Evolutionary conservation across 1,284 basidiomycete genomes (phyloP).

Genomic region (Cerrena zonata): DNA sequence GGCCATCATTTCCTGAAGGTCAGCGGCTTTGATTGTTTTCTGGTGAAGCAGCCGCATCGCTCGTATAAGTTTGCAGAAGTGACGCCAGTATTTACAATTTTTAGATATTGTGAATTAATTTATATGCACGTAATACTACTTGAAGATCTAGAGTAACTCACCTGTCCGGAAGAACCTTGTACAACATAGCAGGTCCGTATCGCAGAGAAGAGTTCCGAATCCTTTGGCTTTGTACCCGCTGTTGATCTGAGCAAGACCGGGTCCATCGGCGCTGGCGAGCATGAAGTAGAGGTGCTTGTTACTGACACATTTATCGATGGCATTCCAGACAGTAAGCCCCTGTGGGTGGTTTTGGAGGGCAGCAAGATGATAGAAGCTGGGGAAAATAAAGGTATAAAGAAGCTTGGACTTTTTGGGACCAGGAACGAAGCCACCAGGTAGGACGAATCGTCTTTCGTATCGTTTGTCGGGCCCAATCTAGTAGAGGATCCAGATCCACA

Average conservation of each 20-base stretch:
- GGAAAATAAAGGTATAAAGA: slow-evolving; percentile 21
- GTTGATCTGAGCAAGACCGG: slow-evolving; percentile 21
- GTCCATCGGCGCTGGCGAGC: slow-evolving; percentile 18
- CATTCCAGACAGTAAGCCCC: slow-evolving; percentile 16
- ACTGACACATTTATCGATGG: too few species aligned
- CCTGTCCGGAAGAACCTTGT: slow-evolving; percentile 23
- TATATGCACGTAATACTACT: slow-evolving; percentile 5
- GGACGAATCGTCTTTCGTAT: slow-evolving; percentile 22
- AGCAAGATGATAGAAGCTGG: slow-evolving; percentile 20
- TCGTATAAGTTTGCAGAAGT: slow-evolving; percentile 20
- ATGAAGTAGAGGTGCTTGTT: too few species aligned
- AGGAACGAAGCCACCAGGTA: slow-evolving; percentile 22
- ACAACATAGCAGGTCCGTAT: slow-evolving; percentile 31
- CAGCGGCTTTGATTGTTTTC: background rate
- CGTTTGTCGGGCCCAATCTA: slow-evolving; percentile 16
- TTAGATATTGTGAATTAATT: slow-evolving; percentile 17
- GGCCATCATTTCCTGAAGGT: slow-evolving; percentile 8
- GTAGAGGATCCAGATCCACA: slow-evolving; percentile 25
- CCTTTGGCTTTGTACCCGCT: slow-evolving; percentile 30
- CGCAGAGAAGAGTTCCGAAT: slow-evolving; percentile 32
- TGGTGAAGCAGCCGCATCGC: slow-evolving; percentile 15
- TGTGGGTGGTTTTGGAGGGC: slow-evolving; percentile 17
- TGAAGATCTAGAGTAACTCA: slow-evolving; percentile 17
- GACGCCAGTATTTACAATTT: slow-evolving; percentile 16
- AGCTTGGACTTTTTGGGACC: slow-evolving; percentile 24